Conservation (phyloP, 306 rosid species). For the Alnus glutinosa region DNA sequence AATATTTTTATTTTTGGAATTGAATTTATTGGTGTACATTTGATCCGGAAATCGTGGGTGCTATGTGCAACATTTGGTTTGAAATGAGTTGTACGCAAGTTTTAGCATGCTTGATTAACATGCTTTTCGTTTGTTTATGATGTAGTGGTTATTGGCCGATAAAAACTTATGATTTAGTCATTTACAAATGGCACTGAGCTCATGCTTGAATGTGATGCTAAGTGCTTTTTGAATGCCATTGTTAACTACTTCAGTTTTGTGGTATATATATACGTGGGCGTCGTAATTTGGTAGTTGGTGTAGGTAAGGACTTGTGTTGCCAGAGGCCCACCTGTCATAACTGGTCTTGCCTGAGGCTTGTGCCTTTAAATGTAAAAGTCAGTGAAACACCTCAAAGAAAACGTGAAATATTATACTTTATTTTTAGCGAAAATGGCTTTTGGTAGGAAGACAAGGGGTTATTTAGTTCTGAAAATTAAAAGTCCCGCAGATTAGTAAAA, state of each 20-base stretch:
- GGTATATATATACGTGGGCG: background rate
- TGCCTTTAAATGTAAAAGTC: background rate
- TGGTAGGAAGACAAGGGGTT: background rate
- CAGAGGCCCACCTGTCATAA: background rate
- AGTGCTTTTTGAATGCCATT: background rate
- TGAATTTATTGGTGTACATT: background rate
- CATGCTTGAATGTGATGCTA: background rate
- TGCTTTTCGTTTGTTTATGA: background rate
- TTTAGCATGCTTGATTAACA: constrained; percentile 1
- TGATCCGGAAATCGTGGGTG: background rate
- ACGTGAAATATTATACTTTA: background rate
- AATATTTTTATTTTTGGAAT: background rate
- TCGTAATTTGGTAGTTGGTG: background rate
- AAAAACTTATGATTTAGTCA: background rate
- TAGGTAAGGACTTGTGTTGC: background rate
- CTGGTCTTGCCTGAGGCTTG: background rate
- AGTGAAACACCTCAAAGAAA: background rate
- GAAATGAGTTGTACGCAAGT: background rate
- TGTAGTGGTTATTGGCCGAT: background rate
- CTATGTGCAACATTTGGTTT: background rate
- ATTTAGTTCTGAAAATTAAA: background rate
- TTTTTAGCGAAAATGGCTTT: background rate
- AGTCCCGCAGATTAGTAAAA: background rate
- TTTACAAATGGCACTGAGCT: background rate
- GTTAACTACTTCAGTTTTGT: background rate